These are phyloP conservation scores for Microbotryomycetes sp. DNA, from an alignment of 1,284 basidiomycete genomes.

Conservation along the genomic window DNA sequence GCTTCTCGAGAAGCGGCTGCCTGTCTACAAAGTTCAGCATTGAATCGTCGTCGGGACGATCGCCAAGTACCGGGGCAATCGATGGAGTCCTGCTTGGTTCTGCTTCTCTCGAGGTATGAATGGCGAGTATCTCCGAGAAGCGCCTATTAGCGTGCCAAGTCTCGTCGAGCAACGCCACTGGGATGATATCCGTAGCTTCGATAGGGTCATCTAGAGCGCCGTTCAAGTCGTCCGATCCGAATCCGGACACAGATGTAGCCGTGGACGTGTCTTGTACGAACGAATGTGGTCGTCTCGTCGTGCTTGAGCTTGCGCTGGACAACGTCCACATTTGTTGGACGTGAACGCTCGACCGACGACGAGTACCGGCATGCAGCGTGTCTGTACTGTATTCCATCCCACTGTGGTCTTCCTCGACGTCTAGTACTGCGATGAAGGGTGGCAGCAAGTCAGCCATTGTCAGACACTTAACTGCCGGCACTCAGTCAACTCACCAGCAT, in stretches of 20 bases:
- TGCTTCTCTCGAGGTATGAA: background rate
- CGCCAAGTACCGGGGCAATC: background rate
- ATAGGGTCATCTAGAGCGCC: background rate
- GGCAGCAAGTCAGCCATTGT: too few relatives aligned
- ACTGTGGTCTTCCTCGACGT: too few relatives aligned
- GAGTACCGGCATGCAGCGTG: too few relatives aligned
- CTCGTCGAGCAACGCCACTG: too few relatives aligned
- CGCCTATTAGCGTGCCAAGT: too few relatives aligned
- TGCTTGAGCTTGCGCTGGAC: too few relatives aligned
- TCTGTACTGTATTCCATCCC: too few relatives aligned
- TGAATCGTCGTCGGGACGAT: background rate
- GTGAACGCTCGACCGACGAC: too few relatives aligned
- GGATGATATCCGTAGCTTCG: background rate
- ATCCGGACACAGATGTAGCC: background rate
- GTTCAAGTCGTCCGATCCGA: background rate
- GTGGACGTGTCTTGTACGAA: background rate
- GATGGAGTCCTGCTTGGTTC: background rate
- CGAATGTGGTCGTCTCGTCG: background rate
- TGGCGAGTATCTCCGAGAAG: background rate
- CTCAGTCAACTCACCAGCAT: too few relatives aligned
- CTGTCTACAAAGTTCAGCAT: conserved; percentile 7
- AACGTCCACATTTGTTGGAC: too few relatives aligned
- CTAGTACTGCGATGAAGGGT: too few relatives aligned
- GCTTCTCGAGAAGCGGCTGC: conserved; percentile 11
- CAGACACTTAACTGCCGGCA: too few relatives aligned